Evolutionary conservation across 306 rosid genomes (phyloP), one percentile per base, ranked within the genome.

Genomic region (Malus sylvestris): DNA sequence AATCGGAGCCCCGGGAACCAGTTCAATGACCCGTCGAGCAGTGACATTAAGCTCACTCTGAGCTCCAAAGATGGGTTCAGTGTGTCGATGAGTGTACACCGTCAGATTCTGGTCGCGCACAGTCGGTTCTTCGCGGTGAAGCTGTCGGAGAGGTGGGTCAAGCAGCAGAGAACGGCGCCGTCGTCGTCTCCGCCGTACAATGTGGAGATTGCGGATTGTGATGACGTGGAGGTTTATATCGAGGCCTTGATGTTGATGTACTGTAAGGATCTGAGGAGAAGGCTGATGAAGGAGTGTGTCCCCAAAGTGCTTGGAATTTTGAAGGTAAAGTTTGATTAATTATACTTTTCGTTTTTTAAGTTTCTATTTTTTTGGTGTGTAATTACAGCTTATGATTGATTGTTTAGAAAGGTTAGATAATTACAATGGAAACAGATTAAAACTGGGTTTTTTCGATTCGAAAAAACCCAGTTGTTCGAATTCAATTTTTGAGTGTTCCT

Each of bases 201-300:
- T 77, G 96, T 92, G 29, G 99, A 95, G 78, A 95, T 95, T 68
- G 97, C 97, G 3, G 98, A 92, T 16, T 95, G 99, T 44, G 99
- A 95, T 64, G 99, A 92, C 62, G 92, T 95, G 16, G 99, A 95
- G 85, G 83, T 90, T 68, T 95, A 95, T 27, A 91, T 95, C 19
- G 97, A 90, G 77, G 83, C 99, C 8, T 80, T 95, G 91, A 89
- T 91, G 81, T 72, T 92, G 82, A 90, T 92, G 97, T 95, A 95
- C 70, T 92, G 96, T 70, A 89, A 87, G 84, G 99, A 95, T 87
- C 80, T 92, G 76, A 87, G 92, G 86, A 92, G 88, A 90, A 89
- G 78, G 79, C 92, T 95, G 8, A 92, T 92, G 97, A 95, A 64
- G 79, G 99, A 92, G 64, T 97, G 90, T 72, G 99, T 95, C 64